A percentile compares a stretch with the other conserved stretches of the same genome.
phyloP scores from a whole-genome alignment of 805 yeast genomes.

The Monosporozyma siamensis region DNA sequence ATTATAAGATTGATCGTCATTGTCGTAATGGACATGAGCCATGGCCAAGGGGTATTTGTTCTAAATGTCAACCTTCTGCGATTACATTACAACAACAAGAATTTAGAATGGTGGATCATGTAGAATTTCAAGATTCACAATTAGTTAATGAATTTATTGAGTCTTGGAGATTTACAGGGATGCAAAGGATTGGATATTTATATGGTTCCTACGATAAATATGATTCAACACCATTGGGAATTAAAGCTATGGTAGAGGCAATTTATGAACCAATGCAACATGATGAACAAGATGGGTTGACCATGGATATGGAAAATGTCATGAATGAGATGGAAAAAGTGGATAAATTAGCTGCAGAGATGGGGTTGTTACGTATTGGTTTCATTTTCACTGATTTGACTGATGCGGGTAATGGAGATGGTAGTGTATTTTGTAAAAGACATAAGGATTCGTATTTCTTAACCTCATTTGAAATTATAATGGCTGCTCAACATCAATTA shows the following conservation, averaged over 20 bases:
- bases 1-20: constrained; percentile 48
- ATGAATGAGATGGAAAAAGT: constrained; percentile 37
- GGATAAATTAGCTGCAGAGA: constrained; percentile 41
- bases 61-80: constrained; percentile 94
- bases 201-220: constrained; percentile 75
- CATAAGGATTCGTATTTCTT: constrained; percentile 86
- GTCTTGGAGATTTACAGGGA: constrained; percentile 82
- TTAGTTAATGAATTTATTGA: constrained; percentile 79
- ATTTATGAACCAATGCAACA: constrained; percentile 89
- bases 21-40: constrained; percentile 82
- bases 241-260: constrained; percentile 88
- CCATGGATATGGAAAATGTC: constrained; percentile 42
- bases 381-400: constrained; percentile 80
- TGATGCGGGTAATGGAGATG: constrained; percentile 81
- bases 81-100: constrained; percentile 83
- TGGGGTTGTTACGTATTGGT: constrained; percentile 71
- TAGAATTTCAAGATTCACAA: constrained; percentile 70
- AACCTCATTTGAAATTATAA: constrained; percentile 74
- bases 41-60: constrained; percentile 92
- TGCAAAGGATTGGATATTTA: constrained; percentile 77
- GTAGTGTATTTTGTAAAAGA: constrained; percentile 84
- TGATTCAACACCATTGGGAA: constrained; percentile 74
- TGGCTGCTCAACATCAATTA: constrained; percentile 74
- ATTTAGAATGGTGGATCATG: constrained; percentile 96
- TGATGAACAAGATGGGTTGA: constrained; percentile 78